phyloP scores from a whole-genome alignment of 208 protist species.

The Trypanosoma scelopori region DNA sequence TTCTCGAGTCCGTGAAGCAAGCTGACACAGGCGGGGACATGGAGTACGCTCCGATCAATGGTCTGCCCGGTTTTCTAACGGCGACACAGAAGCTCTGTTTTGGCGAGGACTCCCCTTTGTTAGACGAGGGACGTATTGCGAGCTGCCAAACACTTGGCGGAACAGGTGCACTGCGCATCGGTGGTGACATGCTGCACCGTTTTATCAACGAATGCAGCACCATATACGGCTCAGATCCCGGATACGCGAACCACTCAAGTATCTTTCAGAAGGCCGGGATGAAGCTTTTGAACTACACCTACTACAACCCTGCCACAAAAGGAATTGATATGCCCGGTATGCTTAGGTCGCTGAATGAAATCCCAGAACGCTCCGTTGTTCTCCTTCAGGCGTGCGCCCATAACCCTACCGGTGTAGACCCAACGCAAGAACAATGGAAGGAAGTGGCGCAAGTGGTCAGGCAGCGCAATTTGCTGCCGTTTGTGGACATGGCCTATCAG shows the following conservation, averaged over 20 bases:
- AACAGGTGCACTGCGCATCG: constrained; percentile 77
- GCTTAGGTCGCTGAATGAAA: constrained; percentile 52
- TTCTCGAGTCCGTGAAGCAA: constrained; percentile 90
- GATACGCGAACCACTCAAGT: constrained; percentile 76
- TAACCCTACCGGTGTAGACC: constrained; percentile 98
- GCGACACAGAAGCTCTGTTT: constrained; percentile 85
- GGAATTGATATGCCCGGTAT: constrained; percentile 69
- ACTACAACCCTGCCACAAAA: constrained; percentile 67
- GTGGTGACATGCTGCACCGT: constrained; percentile 50
- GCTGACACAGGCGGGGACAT: constrained; percentile 53
- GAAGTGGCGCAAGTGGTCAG: constrained; percentile 79
- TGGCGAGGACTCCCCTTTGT: constrained; percentile 52
- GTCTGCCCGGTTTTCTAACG: constrained; percentile 78
- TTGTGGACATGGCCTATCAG: constrained; percentile 96
- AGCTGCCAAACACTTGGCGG: constrained; percentile 80
- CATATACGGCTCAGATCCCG: constrained; percentile 63
- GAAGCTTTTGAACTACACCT: constrained; percentile 53
- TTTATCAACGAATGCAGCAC: constrained; percentile 36
- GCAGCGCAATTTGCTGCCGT: constrained; percentile 83
- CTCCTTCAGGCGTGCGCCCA: constrained; percentile 97
- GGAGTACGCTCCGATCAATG: constrained; percentile 96
- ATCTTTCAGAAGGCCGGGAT: constrained; percentile 67
- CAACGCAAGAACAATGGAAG: constrained; percentile 92
- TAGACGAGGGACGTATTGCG: constrained; percentile 58
- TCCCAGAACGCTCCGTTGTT: constrained; percentile 83